phyloP scores from a whole-genome alignment of 2,329 filamentous ascomycete genomes.

The Pezicula neosporulosa region DNA sequence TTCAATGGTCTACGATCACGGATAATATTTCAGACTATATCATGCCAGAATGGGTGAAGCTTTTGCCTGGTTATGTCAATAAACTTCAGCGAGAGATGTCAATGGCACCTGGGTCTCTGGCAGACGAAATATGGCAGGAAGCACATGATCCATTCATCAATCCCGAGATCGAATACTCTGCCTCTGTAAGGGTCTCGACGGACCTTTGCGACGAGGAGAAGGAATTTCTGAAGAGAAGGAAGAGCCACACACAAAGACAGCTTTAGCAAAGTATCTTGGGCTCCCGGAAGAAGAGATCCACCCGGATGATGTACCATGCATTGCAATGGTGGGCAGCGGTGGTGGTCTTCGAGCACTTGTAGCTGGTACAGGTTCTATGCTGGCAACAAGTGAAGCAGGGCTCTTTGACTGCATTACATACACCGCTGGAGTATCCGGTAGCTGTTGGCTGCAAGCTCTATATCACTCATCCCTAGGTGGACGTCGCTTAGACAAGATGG shows the following conservation, averaged over 20 bases:
- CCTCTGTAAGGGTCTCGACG: slow-evolving; percentile 75
- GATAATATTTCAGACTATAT: slow-evolving; percentile 67
- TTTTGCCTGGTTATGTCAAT: slow-evolving; percentile 70
- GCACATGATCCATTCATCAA: slow-evolving; percentile 80
- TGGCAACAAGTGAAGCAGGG: slow-evolving; percentile 80
- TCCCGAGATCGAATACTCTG: slow-evolving; percentile 82
- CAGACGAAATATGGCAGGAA: slow-evolving; percentile 91
- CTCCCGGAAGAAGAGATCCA: slow-evolving; percentile 79
- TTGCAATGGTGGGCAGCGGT: slow-evolving; percentile 92
- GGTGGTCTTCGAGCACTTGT: slow-evolving; percentile 88
- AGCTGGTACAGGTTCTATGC: slow-evolving; percentile 82
- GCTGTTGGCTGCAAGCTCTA: slow-evolving; percentile 89
- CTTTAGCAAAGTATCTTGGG: slow-evolving; percentile 78
- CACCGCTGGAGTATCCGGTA: slow-evolving; percentile 91
- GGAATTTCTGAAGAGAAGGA: slow-evolving; percentile 67
- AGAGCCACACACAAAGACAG: slow-evolving; percentile 64
- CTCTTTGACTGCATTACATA: slow-evolving; percentile 94
- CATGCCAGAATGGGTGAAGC: slow-evolving; percentile 77
- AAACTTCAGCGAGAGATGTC: slow-evolving; percentile 88
- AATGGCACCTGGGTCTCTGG: slow-evolving; percentile 81
- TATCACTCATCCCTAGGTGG: slow-evolving; percentile 78
- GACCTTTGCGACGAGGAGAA: slow-evolving; percentile 83
- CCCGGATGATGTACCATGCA: slow-evolving; percentile 86
- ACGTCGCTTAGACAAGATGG: slow-evolving; percentile 63
- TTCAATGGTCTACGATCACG: slow-evolving; percentile 51